These are phyloP conservation scores for Mollisia scopiformis DNA, from an alignment of 2,329 filamentous ascomycete species.

Conservation along the genomic window DNA sequence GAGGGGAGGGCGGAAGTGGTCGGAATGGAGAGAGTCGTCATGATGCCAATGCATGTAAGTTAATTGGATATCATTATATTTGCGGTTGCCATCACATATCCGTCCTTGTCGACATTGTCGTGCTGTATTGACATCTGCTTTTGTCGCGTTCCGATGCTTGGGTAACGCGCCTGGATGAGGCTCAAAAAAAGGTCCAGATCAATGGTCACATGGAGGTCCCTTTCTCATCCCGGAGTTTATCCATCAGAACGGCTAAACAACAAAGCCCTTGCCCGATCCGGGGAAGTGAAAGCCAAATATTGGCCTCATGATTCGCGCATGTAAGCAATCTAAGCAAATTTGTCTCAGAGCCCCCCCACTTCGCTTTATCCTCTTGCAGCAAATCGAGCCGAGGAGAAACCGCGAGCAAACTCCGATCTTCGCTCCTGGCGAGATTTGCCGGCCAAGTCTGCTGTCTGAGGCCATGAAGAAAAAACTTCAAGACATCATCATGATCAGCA, in stretches of 20 bases:
- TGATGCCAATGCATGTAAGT: not conserved
- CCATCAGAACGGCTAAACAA: not conserved
- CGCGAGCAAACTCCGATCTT: not conserved
- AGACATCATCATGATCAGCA: not conserved
- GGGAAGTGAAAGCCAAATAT: not conserved
- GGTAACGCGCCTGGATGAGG: not conserved
- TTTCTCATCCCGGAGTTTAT: not conserved
- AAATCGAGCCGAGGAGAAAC: not conserved
- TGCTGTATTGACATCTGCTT: not conserved
- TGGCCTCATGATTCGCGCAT: not conserved
- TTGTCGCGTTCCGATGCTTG: not conserved
- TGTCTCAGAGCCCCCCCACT: not conserved
- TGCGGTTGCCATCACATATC: too few species aligned
- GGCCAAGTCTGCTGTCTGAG: not conserved
- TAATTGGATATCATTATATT: not conserved
- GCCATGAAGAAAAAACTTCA: not conserved
- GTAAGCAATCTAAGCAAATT: not conserved
- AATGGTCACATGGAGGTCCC: not conserved
- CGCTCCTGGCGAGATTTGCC: not conserved
- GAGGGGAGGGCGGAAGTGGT: slow-evolving; percentile 74
- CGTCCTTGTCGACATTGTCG: not conserved
- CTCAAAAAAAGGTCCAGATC: not conserved
- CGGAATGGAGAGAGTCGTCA: slow-evolving; percentile 60
- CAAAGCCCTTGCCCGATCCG: not conserved
- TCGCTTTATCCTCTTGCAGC: not conserved